Evolutionary conservation across 805 yeast genomes (phyloP).

Genomic region (Ogataea ganodermae): DNA sequence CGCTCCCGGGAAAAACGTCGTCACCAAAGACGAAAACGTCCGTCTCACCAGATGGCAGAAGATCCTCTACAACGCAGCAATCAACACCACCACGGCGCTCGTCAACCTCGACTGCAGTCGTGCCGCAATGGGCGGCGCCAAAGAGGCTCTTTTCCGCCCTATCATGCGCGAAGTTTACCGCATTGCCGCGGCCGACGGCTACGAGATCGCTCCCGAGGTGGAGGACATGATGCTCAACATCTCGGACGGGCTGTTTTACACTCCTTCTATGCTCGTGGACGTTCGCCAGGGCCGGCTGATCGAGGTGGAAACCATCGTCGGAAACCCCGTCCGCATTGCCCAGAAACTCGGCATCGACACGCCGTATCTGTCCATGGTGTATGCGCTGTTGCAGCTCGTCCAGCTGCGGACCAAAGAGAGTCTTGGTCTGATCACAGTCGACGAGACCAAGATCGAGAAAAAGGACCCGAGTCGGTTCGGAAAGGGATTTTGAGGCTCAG

Average conservation of each 20-base stretch:
- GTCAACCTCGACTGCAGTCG: constrained; percentile 39
- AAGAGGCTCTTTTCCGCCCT: constrained; percentile 34
- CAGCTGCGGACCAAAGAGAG: constrained; percentile 63
- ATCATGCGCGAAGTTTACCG: constrained; percentile 45
- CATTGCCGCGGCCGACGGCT: constrained; percentile 50
- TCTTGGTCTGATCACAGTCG: constrained; percentile 42
- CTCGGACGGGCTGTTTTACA: constrained; percentile 42
- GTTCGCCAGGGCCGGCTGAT: constrained; percentile 38
- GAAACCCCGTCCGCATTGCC: constrained; percentile 42
- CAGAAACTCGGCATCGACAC: constrained; percentile 42
- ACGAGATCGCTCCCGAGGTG: constrained; percentile 35
- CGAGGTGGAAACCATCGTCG: constrained; percentile 45
- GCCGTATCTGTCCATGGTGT: constrained; percentile 60
- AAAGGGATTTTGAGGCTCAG: constrained; percentile 22
- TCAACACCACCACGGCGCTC: constrained; percentile 44
- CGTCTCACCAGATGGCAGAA: constrained; percentile 44
- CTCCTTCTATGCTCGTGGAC: constrained; percentile 51
- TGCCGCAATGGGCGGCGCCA: constrained; percentile 28
- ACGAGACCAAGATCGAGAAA: constrained; percentile 20
- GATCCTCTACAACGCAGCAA: constrained; percentile 45
- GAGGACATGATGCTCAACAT: constrained; percentile 37
- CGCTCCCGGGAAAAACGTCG: constrained; percentile 26
- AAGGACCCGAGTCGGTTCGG: constrained; percentile 21
- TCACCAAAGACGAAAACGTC: constrained; percentile 34
- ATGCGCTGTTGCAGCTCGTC: constrained; percentile 55